Conservation (phyloP, 2,329 filamentous ascomycete species). For the Apiospora arundinis region DNA sequence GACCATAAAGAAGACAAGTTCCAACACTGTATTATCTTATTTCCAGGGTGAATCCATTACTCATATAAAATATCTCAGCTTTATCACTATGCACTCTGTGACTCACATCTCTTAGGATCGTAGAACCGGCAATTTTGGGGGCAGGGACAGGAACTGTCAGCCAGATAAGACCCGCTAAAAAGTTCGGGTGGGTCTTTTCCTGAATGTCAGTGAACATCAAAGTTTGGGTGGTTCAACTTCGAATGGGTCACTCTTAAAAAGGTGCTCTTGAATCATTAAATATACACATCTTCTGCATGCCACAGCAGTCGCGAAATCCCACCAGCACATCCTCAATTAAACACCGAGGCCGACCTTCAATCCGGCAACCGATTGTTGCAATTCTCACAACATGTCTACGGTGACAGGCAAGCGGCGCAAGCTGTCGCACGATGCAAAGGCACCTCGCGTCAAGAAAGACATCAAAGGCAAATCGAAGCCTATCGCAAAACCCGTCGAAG, state of each 20-base stretch:
- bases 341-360: background rate
- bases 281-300: background rate
- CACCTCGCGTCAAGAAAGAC: background rate
- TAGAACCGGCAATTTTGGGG: no score
- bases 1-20: background rate
- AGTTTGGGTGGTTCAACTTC: background rate
- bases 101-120: no score
- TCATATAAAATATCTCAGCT: background rate
- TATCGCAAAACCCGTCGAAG: background rate
- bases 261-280: background rate
- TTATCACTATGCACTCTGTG: background rate
- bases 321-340: background rate
- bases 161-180: slow-evolving; percentile 15
- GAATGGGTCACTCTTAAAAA: background rate
- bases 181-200: slow-evolving; percentile 10
- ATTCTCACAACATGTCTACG: slow-evolving; percentile 42
- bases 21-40: no score
- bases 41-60: no score
- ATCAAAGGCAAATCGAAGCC: slow-evolving; percentile 14
- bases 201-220: background rate
- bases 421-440: slow-evolving; percentile 32
- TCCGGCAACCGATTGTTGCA: background rate
- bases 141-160: background rate
- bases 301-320: background rate
- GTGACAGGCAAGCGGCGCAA: slow-evolving; percentile 48